phyloP scores from a whole-genome alignment of 2,329 filamentous ascomycete species.

The Ampelomyces quisqualis region DNA sequence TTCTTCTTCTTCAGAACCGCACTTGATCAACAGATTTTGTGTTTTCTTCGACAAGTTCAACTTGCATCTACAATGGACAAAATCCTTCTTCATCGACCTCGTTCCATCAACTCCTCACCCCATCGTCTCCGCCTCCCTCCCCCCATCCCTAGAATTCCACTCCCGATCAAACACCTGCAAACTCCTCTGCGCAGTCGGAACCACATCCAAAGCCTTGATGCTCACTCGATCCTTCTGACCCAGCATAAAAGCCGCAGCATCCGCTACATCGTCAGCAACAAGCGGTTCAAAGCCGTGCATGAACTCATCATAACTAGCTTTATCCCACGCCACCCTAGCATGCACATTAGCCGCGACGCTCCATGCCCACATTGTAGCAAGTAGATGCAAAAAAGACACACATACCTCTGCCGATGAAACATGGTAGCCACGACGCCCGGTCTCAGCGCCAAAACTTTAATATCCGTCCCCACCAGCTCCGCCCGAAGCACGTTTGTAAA shows the following conservation, averaged over 20 bases:
- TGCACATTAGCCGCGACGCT: not conserved
- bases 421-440: conserved; percentile 53
- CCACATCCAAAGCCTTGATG: conserved; percentile 52
- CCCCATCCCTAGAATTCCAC: conserved; percentile 29
- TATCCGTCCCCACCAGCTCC: conserved; percentile 51
- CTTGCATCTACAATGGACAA: too few species aligned
- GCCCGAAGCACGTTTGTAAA: conserved; percentile 54
- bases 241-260: conserved; percentile 49
- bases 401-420: conserved; percentile 49
- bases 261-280: conserved; percentile 48
- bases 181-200: conserved; percentile 47
- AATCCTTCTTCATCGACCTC: too few species aligned
- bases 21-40: too few species aligned
- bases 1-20: too few species aligned
- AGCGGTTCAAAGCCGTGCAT: conserved; percentile 51
- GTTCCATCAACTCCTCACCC: too few species aligned
- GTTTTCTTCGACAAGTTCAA: too few species aligned
- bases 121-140: conserved; percentile 6
- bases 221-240: conserved; percentile 44
- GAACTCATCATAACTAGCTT: conserved; percentile 47
- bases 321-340: conserved; percentile 45
- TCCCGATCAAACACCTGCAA: conserved; percentile 41
- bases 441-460: conserved; percentile 50
- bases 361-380: too few species aligned
- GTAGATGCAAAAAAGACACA: not conserved